Percentiles rank a stretch among this genome's conserved stretches.
Conservation (phyloP, 2,329 filamentous ascomycete genomes). For the Bretziella fagacearum region DNA sequence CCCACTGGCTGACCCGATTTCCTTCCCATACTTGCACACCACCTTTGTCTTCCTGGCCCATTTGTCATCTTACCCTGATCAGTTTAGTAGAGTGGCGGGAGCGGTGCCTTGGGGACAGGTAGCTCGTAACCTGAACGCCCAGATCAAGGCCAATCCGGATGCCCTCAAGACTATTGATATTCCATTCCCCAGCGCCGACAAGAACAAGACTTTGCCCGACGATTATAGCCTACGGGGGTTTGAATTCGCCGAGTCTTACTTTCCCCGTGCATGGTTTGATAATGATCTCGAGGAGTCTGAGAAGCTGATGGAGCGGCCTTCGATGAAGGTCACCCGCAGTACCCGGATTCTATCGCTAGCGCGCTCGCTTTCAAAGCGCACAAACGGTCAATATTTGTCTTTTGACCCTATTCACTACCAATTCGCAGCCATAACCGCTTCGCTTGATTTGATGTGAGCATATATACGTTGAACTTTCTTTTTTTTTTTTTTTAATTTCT, state of each 20-base stretch:
- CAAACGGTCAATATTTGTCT: too few species aligned
- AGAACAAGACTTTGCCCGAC: slow-evolving; percentile 39
- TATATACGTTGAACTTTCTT: too few species aligned
- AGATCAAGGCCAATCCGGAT: slow-evolving; percentile 16
- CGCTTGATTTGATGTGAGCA: too few species aligned
- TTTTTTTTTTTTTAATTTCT: too few species aligned
- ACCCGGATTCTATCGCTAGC: neutral
- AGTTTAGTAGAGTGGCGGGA: slow-evolving; percentile 28
- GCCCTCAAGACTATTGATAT: neutral
- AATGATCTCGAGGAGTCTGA: slow-evolving; percentile 50
- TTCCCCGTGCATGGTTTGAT: slow-evolving; percentile 41
- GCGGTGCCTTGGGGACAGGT: slow-evolving; percentile 38
- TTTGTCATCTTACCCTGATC: slow-evolving; percentile 25
- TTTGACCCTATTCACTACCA: too few species aligned
- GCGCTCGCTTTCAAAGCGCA: too few species aligned
- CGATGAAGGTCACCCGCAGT: neutral
- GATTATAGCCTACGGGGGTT: slow-evolving; percentile 51
- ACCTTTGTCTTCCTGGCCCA: slow-evolving; percentile 3
- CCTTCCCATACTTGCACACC: neutral
- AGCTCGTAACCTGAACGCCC: slow-evolving; percentile 25
- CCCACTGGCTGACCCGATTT: neutral
- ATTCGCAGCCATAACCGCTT: too few species aligned
- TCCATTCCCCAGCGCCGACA: slow-evolving; percentile 2
- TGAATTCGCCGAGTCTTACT: slow-evolving; percentile 41
- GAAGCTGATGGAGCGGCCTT: slow-evolving; percentile 36